phyloP scores from a whole-genome alignment of 257 asterid genomes.

The Thymus quinquecostatus region DNA sequence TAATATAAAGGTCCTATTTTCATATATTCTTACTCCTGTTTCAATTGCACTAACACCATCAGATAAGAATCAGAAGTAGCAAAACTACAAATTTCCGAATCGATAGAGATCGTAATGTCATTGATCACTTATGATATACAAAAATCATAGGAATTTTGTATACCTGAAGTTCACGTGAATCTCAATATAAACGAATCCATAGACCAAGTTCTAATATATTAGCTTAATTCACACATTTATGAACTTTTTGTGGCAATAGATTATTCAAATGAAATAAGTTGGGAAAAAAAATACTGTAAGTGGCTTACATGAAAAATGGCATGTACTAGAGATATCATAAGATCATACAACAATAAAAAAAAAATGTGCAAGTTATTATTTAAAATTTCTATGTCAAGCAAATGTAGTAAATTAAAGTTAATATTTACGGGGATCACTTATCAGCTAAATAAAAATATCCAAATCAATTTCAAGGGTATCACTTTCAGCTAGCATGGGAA shows the following conservation, averaged over 20 bases:
- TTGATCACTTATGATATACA: not conserved
- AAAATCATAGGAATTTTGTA: not conserved
- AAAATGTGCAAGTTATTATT: not conserved
- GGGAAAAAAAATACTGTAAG: not conserved
- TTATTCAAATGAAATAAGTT: not conserved
- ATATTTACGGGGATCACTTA: not conserved
- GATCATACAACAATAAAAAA: not conserved
- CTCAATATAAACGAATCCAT: not conserved
- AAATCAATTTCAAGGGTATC: not conserved
- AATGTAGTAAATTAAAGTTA: not conserved
- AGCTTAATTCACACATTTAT: not conserved
- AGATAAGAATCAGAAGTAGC: not conserved
- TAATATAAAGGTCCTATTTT: not conserved
- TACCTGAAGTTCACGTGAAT: not conserved
- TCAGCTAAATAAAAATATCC: not conserved
- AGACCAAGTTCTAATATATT: too few relatives aligned
- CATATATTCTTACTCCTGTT: not conserved
- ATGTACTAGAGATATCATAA: slow-evolving; percentile 12
- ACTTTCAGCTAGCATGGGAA: not conserved
- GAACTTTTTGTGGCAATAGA: slow-evolving; percentile 6
- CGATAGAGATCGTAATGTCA: not conserved
- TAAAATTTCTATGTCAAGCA: not conserved
- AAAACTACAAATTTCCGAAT: not conserved
- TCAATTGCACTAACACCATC: not conserved
- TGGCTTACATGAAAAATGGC: not conserved